Conservation (phyloP, 257 asterid species). For the Nicotiana tabacum region DNA sequence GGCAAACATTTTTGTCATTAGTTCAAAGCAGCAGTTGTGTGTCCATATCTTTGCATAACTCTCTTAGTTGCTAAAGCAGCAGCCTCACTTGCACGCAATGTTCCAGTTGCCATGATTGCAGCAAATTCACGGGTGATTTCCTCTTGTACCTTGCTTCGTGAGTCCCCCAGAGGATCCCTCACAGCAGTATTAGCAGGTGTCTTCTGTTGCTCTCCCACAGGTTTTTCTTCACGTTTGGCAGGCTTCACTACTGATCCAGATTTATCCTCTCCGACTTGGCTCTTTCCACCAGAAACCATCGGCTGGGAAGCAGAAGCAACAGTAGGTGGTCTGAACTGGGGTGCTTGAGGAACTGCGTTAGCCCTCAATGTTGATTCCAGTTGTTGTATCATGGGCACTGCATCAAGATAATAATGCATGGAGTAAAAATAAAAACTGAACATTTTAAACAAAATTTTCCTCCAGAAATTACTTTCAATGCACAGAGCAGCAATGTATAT, state of each 20-base stretch:
- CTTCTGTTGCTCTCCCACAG: background rate
- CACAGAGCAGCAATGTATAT: background rate
- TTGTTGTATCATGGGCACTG: slow-evolving; percentile 10
- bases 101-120: slow-evolving; percentile 86
- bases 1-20: background rate
- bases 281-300: background rate
- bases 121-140: slow-evolving; percentile 82
- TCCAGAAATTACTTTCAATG: background rate
- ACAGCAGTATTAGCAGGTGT: background rate
- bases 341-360: slow-evolving; percentile 7
- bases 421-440: background rate
- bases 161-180: slow-evolving; percentile 53
- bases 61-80: slow-evolving; percentile 86
- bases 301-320: background rate
- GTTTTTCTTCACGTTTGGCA: background rate
- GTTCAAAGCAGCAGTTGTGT: slow-evolving; percentile 36
- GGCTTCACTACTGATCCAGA: background rate
- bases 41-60: slow-evolving; percentile 83
- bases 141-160: slow-evolving; percentile 77
- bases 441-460: background rate
- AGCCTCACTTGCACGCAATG: slow-evolving; percentile 91
- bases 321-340: slow-evolving; percentile 5
- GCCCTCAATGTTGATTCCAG: slow-evolving; percentile 8
- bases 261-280: background rate
- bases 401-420: background rate